These are phyloP conservation scores for Aspergillus bridgeri DNA, from an alignment of 495 filamentous ascomycete species.

Conservation along the genomic window DNA sequence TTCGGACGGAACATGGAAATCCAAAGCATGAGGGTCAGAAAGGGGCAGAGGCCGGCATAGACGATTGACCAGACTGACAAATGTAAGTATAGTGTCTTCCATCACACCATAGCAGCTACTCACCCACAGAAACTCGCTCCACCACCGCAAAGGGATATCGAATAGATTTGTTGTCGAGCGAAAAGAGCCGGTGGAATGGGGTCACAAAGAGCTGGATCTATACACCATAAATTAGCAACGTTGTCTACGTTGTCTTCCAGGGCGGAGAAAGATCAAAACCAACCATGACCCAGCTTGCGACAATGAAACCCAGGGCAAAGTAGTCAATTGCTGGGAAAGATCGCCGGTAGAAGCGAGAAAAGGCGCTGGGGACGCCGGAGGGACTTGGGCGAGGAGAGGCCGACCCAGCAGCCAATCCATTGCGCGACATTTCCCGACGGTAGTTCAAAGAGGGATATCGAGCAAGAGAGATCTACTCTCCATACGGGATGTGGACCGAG, in stretches of 20 bases:
- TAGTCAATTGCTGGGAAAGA: constrained; percentile 82
- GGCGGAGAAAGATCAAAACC: constrained; percentile 17
- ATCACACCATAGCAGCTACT: constrained; percentile 14
- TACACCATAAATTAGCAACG: neutral
- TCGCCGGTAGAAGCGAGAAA: constrained; percentile 52
- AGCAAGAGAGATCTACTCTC: constrained; percentile 6
- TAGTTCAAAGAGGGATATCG: neutral
- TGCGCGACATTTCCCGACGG: constrained; percentile 28
- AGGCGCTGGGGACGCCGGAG: constrained; percentile 33
- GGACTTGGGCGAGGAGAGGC: constrained; percentile 26
- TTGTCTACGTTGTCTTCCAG: neutral
- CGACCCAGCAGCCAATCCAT: constrained; percentile 26
- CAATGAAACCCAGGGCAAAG: constrained; percentile 67
- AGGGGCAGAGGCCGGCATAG: constrained; percentile 70
- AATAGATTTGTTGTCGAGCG: constrained; percentile 75
- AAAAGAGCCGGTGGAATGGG: constrained; percentile 80
- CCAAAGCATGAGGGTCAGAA: constrained; percentile 62
- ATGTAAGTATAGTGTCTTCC: neutral
- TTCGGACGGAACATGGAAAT: constrained; percentile 56
- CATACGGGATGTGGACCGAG: neutral
- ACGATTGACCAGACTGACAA: constrained; percentile 64
- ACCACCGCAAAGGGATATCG: constrained; percentile 80
- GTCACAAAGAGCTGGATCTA: constrained; percentile 69
- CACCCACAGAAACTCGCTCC: constrained; percentile 80
- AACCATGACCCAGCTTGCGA: constrained; percentile 64